phyloP scores from a whole-genome alignment of 2,329 filamentous ascomycete genomes.

The Beauveria rudraprayagi region DNA sequence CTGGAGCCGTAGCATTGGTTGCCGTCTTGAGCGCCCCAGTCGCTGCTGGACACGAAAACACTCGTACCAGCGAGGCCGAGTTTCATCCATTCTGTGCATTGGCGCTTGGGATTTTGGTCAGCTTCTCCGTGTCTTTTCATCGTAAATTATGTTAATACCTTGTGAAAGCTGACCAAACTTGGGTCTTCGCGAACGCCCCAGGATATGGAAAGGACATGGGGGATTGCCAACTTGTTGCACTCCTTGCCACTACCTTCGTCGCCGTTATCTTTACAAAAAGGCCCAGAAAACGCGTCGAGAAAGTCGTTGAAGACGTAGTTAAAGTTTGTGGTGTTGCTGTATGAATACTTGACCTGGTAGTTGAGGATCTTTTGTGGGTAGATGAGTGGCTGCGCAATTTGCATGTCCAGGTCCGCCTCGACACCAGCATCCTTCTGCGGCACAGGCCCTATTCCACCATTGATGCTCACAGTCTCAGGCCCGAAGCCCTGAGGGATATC shows the following conservation, averaged over 20 bases:
- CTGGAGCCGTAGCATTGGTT: conserved; percentile 5
- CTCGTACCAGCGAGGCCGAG: conserved; percentile 36
- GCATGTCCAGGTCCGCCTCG: conserved; percentile 41
- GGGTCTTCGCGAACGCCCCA: conserved; percentile 38
- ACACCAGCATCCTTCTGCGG: conserved; percentile 20
- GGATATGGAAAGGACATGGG: conserved; percentile 30
- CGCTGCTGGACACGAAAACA: conserved; percentile 32
- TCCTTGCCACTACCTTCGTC: conserved; percentile 14
- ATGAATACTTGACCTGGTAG: conserved; percentile 13
- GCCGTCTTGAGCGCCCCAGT: conserved; percentile 26
- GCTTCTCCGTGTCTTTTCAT: too few relatives aligned
- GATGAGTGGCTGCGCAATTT: conserved; percentile 39
- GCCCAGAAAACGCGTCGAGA: conserved; percentile 34
- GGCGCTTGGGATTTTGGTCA: conserved; percentile 18
- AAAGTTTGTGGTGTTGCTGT: not conserved
- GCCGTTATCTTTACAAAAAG: conserved; percentile 37
- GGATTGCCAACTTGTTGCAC: conserved; percentile 18
- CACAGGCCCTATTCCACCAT: conserved; percentile 23
- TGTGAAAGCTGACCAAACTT: not conserved
- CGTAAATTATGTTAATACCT: too few relatives aligned
- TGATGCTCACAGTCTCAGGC: conserved; percentile 14
- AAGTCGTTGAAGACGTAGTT: conserved; percentile 29
- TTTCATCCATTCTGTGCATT: conserved; percentile 37
- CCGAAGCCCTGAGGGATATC: too few relatives aligned
- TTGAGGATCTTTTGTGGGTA: conserved; percentile 37